Base-by-base conservation (phyloP, 768 basidiomycete genomes). In the Myochromella boudieri region DNA sequence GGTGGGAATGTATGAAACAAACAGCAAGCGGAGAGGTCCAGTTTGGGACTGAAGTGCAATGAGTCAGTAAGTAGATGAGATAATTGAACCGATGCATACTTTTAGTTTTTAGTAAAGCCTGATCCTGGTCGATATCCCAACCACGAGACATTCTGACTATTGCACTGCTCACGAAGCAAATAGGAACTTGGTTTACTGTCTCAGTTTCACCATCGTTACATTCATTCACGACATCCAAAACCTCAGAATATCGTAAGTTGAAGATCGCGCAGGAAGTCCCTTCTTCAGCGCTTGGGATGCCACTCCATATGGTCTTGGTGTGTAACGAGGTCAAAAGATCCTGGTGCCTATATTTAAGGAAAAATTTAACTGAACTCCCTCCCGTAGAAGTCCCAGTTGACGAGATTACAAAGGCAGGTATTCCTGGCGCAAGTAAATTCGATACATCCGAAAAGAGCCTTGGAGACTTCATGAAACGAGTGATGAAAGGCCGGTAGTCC, bases 371-470 rank as follows among this genome's bases (percentile, higher is more conserved):
- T 4, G 14, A n/a, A n/a, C n/a, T n/a, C n/a, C n/a, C 31, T 14
- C 49, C 41, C 11, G 50, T 50, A 27, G 56, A 42, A 22, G 56
- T 57, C 5, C 56, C 56, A 11, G 56, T 52, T 14, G 50, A 52
- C 10, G 54, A 46, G n/a, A 53, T 31, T 18, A 57, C 46, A 28
- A 46, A 57, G 5, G 32, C 9, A n/a, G 56, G 56, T 3, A 57
- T 18, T 12, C 53, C 56, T 20, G 53, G 56, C 3, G 56, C 38
- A 27, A 57, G 46, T 6, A 54, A 42, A 25, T 57, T 22, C 14
- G 38, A 34, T 15, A 54, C 42, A 34, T 6, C 37, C 18, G 48
- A 43, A 4, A 37, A 20, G 25, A n/a, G 20, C 12, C 48, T 37
- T n/a, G 42, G 42, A 15, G 31, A n/a, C 18, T 44, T 38, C 34